Conservation (phyloP, 108 stramenopile genomes). For the Pseudonitzschia delicatissima region DNA sequence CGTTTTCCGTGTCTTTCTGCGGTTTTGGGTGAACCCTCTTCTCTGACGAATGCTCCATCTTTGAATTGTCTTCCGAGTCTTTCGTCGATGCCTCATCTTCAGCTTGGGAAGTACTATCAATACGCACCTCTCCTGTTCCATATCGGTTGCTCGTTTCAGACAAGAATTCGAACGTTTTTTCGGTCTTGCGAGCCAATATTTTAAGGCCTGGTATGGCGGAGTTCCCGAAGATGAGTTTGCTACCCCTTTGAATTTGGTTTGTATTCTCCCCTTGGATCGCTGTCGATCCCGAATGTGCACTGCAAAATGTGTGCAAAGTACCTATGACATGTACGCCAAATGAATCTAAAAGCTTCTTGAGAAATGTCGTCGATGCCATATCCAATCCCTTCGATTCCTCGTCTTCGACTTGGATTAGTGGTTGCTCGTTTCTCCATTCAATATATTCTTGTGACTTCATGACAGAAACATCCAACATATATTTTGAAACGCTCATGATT, state of each 20-base stretch:
- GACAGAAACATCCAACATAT: conserved; percentile 14
- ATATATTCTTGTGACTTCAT: conserved; percentile 3
- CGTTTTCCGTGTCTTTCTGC: neutral
- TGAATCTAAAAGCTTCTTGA: conserved; percentile 16
- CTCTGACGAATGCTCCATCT: neutral
- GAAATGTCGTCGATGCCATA: conserved; percentile 12
- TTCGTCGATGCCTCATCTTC: neutral
- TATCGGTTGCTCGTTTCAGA: conserved; percentile 9
- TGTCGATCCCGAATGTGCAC: neutral
- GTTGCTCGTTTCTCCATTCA: conserved; percentile 30
- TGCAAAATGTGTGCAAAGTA: conserved; percentile 4
- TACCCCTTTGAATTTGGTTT: neutral
- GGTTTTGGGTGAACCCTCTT: neutral
- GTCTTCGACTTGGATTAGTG: neutral
- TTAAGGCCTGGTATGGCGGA: neutral
- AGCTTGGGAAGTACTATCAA: neutral
- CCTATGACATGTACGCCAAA: conserved; percentile 9
- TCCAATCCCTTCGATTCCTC: conserved; percentile 4
- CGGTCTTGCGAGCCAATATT: conserved; percentile 1
- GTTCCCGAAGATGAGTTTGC: neutral
- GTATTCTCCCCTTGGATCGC: neutral
- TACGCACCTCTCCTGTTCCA: neutral
- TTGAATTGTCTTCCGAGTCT: neutral
- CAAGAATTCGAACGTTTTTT: conserved; percentile 8
- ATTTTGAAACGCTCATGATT: conserved; percentile 11